These are phyloP conservation scores for Umbilicus rupestris DNA, from an alignment of 164 flowering plant species.

Conservation along the genomic window DNA sequence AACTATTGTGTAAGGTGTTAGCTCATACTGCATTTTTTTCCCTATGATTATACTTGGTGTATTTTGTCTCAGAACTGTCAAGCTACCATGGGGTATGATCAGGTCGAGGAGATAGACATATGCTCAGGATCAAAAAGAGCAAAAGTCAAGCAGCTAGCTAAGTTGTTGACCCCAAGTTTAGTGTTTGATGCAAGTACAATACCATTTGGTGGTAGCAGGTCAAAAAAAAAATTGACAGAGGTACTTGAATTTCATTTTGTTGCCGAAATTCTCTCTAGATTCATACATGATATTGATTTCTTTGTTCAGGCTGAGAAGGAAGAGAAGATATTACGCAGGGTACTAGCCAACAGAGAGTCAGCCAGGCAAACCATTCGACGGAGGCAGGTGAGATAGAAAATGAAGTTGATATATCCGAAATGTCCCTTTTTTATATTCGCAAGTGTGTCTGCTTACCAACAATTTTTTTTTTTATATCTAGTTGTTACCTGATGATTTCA, in stretches of 20 bases:
- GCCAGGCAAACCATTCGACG: constrained; percentile 97
- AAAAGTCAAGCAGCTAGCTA: constrained; percentile 27
- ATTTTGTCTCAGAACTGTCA: constrained; percentile 11
- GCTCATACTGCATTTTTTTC: constrained; percentile 9
- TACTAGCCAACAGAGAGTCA: constrained; percentile 88
- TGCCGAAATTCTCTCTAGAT: not conserved
- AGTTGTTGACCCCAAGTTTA: constrained; percentile 16
- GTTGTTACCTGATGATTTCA: not conserved
- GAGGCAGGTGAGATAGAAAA: constrained; percentile 54
- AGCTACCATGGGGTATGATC: constrained; percentile 9
- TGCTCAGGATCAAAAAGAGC: constrained; percentile 12
- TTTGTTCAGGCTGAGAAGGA: constrained; percentile 66
- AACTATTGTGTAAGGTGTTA: not conserved
- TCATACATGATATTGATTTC: constrained; percentile 11
- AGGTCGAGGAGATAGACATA: constrained; percentile 12
- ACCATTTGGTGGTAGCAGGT: constrained; percentile 32
- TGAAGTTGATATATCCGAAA: not conserved
- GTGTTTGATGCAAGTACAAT: constrained; percentile 14
- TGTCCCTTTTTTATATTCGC: not conserved
- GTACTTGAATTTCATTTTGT: constrained; percentile 23
- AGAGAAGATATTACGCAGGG: constrained; percentile 56
- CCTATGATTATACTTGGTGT: constrained; percentile 16
- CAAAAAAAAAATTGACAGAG: constrained; percentile 57
- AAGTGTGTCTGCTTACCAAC: no score
- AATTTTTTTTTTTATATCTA: not conserved